Evolutionary conservation across 1,284 basidiomycete genomes (phyloP), one percentile per base, ranked within the genome.

Genomic region (Tilletia setariae): DNA sequence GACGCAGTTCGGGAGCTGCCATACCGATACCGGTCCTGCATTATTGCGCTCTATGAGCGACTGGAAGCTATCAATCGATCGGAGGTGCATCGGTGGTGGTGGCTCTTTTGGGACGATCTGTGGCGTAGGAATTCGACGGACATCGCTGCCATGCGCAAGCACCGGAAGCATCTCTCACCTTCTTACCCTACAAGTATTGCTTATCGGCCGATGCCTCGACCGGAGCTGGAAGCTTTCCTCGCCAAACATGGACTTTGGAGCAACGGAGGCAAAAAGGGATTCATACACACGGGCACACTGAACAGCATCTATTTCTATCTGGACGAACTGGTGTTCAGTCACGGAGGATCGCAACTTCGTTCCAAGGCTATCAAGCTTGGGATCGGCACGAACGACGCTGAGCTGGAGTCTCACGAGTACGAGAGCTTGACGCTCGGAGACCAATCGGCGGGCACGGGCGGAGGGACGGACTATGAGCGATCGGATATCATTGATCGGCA

Each of bases 251-350:
- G 89, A 0, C 82, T 91, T 21, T 83, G 88, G 67, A 85, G 86
- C 46, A 85, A 84, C 61, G 84, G 83, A 30, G 83, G 87, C 0
- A 83, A 82, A 35, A 85, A 84, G 74, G 83, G 83, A 51, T 88
- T 88, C 72, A 88, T 92, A 75, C 86, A 90, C 74, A 80, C 87
- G 1, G 91, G 91, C 0, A 85, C 91, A 70, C 79, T 92, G 70
- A 92, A 92, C 83, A 89, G 89, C 78, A 80, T 91, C 40, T 91
- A 91, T 80, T 84, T 90, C 53, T 86, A 89, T 21, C 84, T 92
- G 77, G 90, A 91, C 79, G 89, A 91, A 70, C 86, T 88, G n/a
- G 87, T 87, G 2, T 91, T 89, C 77, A 86, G 67, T 8, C 63
- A 76, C 74, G 64, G 56, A 74, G 49, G 69, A 51, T 73, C 73